Conservation (phyloP, 2,329 filamentous ascomycete genomes). For the Aspergillus thermomutatus region DNA sequence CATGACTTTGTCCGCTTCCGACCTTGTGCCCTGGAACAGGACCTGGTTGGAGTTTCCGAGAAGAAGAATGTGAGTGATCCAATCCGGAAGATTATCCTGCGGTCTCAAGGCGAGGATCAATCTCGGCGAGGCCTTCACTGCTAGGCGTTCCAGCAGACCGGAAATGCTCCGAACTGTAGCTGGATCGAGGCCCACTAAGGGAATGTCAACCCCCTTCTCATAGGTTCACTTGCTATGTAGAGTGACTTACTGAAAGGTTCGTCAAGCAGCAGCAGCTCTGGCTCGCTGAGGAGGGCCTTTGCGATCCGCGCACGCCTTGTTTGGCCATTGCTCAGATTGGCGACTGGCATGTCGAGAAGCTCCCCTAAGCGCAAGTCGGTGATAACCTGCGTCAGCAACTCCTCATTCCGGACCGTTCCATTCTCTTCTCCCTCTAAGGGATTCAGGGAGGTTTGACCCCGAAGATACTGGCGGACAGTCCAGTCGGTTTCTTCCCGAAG, state of each 20-base stretch:
- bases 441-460: constrained; percentile 80
- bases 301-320: constrained; percentile 83
- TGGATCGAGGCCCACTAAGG: constrained; percentile 78
- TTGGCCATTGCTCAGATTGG: constrained; percentile 91
- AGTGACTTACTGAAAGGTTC: constrained; percentile 73
- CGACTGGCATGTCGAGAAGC: constrained; percentile 76
- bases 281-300: constrained; percentile 72
- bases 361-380: constrained; percentile 64
- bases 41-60: constrained; percentile 66
- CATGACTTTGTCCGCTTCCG: constrained; percentile 52
- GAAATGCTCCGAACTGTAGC: constrained; percentile 71
- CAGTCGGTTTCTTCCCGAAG: constrained; percentile 83
- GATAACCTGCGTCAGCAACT: constrained; percentile 61
- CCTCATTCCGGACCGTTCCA: constrained; percentile 48
- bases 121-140: constrained; percentile 63
- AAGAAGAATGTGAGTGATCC: constrained; percentile 82
- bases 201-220: constrained; percentile 11
- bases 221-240: constrained; percentile 1
- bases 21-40: constrained; percentile 62
- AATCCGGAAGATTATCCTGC: constrained; percentile 82
- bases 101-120: constrained; percentile 75
- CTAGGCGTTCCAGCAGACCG: constrained; percentile 65
- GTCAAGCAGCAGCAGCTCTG: constrained; percentile 81
- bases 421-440: constrained; percentile 56
- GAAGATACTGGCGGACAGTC: constrained; percentile 74